phyloP scores from a whole-genome alignment of 2,329 filamentous ascomycete species.

The Shiraia sp. region DNA sequence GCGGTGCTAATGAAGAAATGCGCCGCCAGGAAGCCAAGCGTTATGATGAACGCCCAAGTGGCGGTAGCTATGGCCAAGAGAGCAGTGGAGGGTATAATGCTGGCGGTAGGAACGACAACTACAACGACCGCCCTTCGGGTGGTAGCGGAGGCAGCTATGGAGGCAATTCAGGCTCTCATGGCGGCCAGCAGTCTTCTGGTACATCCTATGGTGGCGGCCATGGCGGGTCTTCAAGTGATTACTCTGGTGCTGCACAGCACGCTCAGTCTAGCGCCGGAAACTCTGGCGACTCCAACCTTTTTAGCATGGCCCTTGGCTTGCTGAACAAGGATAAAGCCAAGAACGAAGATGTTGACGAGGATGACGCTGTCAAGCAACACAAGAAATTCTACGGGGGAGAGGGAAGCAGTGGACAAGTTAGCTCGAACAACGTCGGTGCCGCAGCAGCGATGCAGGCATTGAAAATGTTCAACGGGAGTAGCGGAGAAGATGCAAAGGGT shows the following conservation, averaged over 20 bases:
- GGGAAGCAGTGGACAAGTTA: constrained; percentile 49
- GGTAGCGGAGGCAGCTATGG: constrained; percentile 22
- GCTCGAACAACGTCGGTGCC: constrained; percentile 58
- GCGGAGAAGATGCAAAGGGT: constrained; percentile 41
- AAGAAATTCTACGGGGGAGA: constrained; percentile 70
- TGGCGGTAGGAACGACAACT: constrained; percentile 7
- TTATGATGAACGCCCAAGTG: constrained; percentile 8
- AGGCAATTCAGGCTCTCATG: constrained; percentile 24
- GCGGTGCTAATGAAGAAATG: constrained; percentile 8
- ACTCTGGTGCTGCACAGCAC: constrained; percentile 58
- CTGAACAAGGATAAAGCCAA: constrained; percentile 47
- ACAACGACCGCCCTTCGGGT: constrained; percentile 28
- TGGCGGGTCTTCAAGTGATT: constrained; percentile 53
- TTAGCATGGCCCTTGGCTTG: constrained; percentile 60
- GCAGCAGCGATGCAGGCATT: constrained; percentile 76
- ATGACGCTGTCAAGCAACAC: constrained; percentile 73
- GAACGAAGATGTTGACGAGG: constrained; percentile 58
- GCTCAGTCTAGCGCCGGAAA: constrained; percentile 59
- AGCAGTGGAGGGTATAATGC: constrained; percentile 7
- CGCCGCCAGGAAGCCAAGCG: constrained; percentile 11
- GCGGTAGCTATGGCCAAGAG: constrained; percentile 9
- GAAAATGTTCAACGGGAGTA: constrained; percentile 73
- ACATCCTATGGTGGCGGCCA: constrained; percentile 49
- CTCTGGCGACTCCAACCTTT: constrained; percentile 56
- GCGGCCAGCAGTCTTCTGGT: constrained; percentile 43